phyloP scores from a whole-genome alignment of 768 basidiomycete genomes.

The Rhodotorula taiwanensis region DNA sequence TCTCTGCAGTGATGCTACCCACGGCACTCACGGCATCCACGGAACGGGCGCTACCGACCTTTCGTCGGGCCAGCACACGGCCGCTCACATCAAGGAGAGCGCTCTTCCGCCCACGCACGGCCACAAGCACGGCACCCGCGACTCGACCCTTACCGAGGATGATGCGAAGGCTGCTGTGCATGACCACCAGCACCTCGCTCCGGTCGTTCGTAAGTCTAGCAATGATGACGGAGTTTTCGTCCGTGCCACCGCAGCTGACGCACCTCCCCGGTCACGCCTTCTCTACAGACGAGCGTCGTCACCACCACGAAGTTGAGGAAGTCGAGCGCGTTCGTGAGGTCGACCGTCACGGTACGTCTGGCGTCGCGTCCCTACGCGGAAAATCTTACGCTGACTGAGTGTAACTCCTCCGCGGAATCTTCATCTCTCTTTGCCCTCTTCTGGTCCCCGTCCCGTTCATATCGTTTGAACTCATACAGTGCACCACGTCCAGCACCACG shows the following conservation, averaged over 20 bases:
- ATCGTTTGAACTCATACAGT: too few relatives aligned
- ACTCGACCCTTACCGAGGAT: conserved; percentile 9
- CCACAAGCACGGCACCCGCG: conserved; percentile 9
- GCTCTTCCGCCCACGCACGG: conserved; percentile 14
- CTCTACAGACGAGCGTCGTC: conserved; percentile 24
- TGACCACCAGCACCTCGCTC: conserved; percentile 35
- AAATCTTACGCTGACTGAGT: too few relatives aligned
- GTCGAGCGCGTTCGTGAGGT: conserved; percentile 31
- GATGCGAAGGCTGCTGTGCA: conserved; percentile 23
- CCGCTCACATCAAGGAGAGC: conserved; percentile 6
- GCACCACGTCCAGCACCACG: conserved; percentile 19
- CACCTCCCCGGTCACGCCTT: too few relatives aligned
- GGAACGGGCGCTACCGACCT: too few relatives aligned
- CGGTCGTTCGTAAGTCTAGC: conserved; percentile 24
- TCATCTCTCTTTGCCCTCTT: too few relatives aligned
- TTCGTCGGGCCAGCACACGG: too few relatives aligned
- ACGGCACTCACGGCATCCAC: too few relatives aligned
- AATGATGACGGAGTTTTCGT: too few relatives aligned
- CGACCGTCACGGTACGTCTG: conserved; percentile 22
- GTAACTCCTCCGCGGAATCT: background rate
- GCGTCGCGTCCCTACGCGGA: too few relatives aligned
- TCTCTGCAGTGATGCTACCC: too few relatives aligned
- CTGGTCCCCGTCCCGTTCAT: too few relatives aligned
- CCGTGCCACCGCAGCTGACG: too few relatives aligned
- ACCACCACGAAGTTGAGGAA: conserved; percentile 33